Evolutionary conservation across 805 yeast genomes (phyloP), one percentile per base, ranked within the genome.

Genomic region (Suhomyces canberraensis): DNA sequence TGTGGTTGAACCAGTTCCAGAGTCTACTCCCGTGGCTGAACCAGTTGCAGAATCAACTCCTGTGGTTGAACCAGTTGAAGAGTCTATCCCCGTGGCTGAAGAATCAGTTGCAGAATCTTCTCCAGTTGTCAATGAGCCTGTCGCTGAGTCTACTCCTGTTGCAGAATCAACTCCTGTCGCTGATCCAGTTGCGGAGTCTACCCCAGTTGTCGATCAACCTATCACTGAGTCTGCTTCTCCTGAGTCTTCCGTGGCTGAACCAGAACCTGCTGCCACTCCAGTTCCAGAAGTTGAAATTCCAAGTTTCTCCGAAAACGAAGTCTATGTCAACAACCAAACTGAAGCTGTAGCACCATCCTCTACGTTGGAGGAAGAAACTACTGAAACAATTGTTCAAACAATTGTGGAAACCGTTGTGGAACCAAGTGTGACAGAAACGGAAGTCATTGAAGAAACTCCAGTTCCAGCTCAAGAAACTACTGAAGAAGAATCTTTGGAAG

Each of bases 401-500:
- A n/a, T n/a, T n/a, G n/a, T n/a, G n/a, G n/a, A n/a, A n/a, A n/a
- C n/a, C n/a, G n/a, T n/a, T n/a, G n/a, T n/a, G n/a, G n/a, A n/a
- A n/a, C n/a, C n/a, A n/a, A n/a, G n/a, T n/a, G n/a, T n/a, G n/a
- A n/a, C n/a, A n/a, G n/a, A n/a, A n/a, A n/a, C n/a, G n/a, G n/a
- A n/a, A n/a, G n/a, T n/a, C n/a, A n/a, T n/a, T n/a, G n/a, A n/a
- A n/a, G n/a, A n/a, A n/a, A n/a, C n/a, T n/a, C n/a, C n/a, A n/a
- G n/a, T n/a, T n/a, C n/a, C n/a, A n/a, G n/a, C n/a, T n/a, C n/a
- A 35, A 19, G 43, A 37, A 16, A 21, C 11, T 24, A 24, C 29
- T 21, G 36, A 16, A 13, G 37, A 11, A 16, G 32, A 24, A 24
- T 24, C 26, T 24, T 8, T 13, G 11, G 14, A 25, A 25, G 17